Base-by-base conservation (phyloP, 306 rosid genomes). In the Cicer yamashitae region DNA sequence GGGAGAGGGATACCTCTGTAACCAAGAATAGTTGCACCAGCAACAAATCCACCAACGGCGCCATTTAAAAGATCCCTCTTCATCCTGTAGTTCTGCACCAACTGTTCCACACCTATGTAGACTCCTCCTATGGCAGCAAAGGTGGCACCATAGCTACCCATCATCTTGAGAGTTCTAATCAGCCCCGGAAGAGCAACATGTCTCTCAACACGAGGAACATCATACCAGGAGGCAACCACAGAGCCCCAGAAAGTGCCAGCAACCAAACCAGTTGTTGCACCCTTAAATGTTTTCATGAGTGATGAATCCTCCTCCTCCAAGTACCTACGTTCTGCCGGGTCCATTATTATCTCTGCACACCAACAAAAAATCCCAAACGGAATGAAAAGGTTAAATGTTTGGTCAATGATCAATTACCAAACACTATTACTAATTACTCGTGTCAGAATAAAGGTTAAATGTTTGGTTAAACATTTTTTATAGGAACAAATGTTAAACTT, bases 51-150 rank as follows among this genome's bases (percentile, higher is more conserved):
- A 70, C 99, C 99, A 46, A 94, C 88, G 77, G 99, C 99, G 25
- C 97, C 99, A 79, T 94, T 94, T 50, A 92, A 43, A 64, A 94
- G 88, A 84, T 94, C 97, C 85, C 97, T 92, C 84, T 92, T 94
- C 84, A 69, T 58, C 83, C 99, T 86, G 67, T 77, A 90, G 83
- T 94, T 71, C 85, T 91, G 96, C 82, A 89, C 78, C 61, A 94
- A 85, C 87, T 94, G 97, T 68, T 92, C 97, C 41, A 90, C 96
- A 6, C 97, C 97, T 39, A 94, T 88, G 91, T 86, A 94, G 65
- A 92, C 96, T 70, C 99, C 97, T 73, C 97, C 96, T 34, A 94
- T 94, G 47, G 99, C 99, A 80, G 99, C 99, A 90, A 90, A 92
- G 18, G 97, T 92, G 52, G 87, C 11, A 61, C 97, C 99, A 71